These are phyloP conservation scores for Aspergillus cristatus DNA, from an alignment of 495 filamentous ascomycete genomes.

Conservation along the genomic window DNA sequence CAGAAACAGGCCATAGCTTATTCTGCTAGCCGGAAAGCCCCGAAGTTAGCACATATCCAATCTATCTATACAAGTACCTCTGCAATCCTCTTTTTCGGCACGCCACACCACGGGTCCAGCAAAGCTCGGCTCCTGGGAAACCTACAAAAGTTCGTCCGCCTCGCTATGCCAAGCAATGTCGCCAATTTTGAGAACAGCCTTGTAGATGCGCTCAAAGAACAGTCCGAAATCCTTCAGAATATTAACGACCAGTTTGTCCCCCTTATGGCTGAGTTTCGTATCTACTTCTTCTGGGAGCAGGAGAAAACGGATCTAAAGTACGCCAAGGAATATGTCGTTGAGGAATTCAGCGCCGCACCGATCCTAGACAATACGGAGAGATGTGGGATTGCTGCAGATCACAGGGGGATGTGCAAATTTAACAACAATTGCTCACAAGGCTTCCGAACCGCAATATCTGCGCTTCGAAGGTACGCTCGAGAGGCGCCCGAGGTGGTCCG, in stretches of 20 bases:
- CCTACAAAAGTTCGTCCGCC: conserved; percentile 13
- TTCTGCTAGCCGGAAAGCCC: conserved; percentile 10
- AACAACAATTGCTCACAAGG: conserved; percentile 7
- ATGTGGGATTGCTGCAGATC: conserved; percentile 18
- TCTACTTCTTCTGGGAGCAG: conserved; percentile 40
- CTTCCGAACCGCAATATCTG: conserved; percentile 11
- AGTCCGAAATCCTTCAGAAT: conserved; percentile 31
- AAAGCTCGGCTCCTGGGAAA: conserved; percentile 13
- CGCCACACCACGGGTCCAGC: conserved; percentile 23
- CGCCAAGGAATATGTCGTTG: conserved; percentile 22
- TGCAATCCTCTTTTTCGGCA: conserved; percentile 30
- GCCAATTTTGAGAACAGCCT: conserved; percentile 14
- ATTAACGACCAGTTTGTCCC: conserved; percentile 35
- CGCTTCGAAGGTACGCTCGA: not conserved
- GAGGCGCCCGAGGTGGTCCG: not conserved
- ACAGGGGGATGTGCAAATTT: conserved; percentile 15
- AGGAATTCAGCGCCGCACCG: conserved; percentile 24
- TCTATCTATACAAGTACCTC: conserved; percentile 29
- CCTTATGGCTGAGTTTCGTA: conserved; percentile 29
- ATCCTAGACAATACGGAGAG: conserved; percentile 21
- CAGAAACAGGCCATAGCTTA: conserved; percentile 17
- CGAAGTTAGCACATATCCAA: conserved; percentile 16
- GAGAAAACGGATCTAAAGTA: conserved; percentile 25
- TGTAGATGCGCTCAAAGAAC: conserved; percentile 19
- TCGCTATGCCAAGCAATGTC: conserved; percentile 9